Evolutionary conservation across 352 stramenopile species (phyloP), one percentile per base, ranked within the genome.

Genomic region (Globisporangium middletonii): DNA sequence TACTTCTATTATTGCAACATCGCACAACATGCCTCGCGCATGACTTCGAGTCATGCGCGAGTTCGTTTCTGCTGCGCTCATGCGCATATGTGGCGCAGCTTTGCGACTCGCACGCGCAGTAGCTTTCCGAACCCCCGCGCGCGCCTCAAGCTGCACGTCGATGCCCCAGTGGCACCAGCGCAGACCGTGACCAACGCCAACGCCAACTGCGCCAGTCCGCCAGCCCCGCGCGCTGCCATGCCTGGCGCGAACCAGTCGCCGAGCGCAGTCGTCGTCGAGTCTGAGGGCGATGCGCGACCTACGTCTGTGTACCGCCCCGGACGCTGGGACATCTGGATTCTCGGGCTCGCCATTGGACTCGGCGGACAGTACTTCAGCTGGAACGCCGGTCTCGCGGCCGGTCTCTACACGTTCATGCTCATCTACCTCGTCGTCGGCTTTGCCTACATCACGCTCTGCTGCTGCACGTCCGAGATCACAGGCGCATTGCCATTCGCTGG

Each of bases 281-380:
- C 98, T 57, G 98, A 98, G 75, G 89, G 95, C 59, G 97, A 98
- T 71, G 97, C 98, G 71, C 92, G 73, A 56, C 86, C 92, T 19
- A 97, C 93, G 45, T 90, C 89, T 0, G 98, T 97, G 67, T 97
- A 97, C 72, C 94, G 94, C 63, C 83, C 95, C 23, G 93, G 93
- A 48, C 92, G 95, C 41, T 96, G 85, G 58, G 69, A 77, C 49
- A 65, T 77, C 60, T 77, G 64, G 66, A 61, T 69, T 7, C 54
- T 75, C 27, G 69, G 69, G 0, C 61, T 77, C 43, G 52, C 53
- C 16, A 75, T 75, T 50, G 69, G 60, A 5, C 62, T 77, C 11
- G 67, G 67, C 33, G 67, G 69, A 0, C 69, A 77, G 56, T 72
- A 70, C 61, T 72, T 75, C 35, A 64, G 57, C 53, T 77, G 69